A percentile compares a stretch with the other conserved stretches of the same genome.
phyloP scores from a whole-genome alignment of 2,329 filamentous ascomycete species.

The Nectriaceae sp. region DNA sequence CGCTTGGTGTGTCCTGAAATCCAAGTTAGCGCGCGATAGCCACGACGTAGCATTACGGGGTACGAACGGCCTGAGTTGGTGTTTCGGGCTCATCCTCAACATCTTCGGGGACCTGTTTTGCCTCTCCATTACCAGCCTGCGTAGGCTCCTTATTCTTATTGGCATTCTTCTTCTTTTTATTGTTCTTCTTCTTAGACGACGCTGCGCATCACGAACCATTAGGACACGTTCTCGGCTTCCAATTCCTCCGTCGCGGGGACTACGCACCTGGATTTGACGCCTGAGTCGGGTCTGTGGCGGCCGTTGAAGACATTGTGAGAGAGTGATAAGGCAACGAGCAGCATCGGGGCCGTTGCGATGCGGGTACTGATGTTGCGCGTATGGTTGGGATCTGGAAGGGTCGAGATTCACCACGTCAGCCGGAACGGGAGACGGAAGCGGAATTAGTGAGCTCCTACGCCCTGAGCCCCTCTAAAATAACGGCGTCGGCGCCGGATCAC shows the following conservation, averaged over 20 bases:
- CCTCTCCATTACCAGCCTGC: conserved; percentile 35
- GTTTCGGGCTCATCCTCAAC: conserved; percentile 43
- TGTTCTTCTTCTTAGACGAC: conserved; percentile 58
- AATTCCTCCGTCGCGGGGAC: conserved; percentile 26
- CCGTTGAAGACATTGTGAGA: conserved; percentile 43
- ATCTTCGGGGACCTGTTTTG: conserved; percentile 38
- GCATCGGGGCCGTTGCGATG: conserved; percentile 23
- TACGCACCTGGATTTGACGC: conserved; percentile 39
- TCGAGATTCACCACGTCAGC: conserved; percentile 29
- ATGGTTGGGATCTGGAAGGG: conserved; percentile 11
- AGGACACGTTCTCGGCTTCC: conserved; percentile 33
- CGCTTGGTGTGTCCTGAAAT: conserved; percentile 31
- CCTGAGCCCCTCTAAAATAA: conserved; percentile 8
- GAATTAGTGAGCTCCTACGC: conserved; percentile 26
- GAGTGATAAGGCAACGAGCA: conserved; percentile 19
- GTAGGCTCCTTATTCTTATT: conserved; percentile 47
- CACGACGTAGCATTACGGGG: neutral
- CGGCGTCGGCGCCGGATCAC: conserved; percentile 7
- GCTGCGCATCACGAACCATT: conserved; percentile 27
- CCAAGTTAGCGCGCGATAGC: neutral
- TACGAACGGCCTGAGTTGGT: neutral
- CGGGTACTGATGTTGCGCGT: conserved; percentile 19
- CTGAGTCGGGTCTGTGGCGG: conserved; percentile 37
- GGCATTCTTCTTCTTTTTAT: conserved; percentile 61
- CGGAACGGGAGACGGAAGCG: conserved; percentile 10